Base-by-base conservation (phyloP, 768 basidiomycete genomes). In the Boletus rubescentipes region DNA sequence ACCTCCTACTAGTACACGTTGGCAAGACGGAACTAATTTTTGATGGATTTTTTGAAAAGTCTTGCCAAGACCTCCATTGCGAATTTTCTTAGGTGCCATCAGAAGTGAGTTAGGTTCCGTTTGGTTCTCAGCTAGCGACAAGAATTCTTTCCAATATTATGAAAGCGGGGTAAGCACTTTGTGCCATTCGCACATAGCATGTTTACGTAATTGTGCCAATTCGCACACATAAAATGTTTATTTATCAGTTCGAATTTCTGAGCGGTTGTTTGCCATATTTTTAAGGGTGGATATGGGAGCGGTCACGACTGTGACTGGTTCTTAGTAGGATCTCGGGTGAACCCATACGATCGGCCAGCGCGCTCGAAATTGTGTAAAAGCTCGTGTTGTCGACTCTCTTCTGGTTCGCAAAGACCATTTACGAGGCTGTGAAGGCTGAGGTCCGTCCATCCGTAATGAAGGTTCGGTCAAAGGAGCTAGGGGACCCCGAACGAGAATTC, bases 81-180 rank as follows among this genome's bases (percentile, higher is more conserved):
- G 23, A 49, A 41, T 16, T 26, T 37, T 42, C 49, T n/a, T n/a
- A n/a, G n/a, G n/a, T n/a, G n/a, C n/a, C n/a, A n/a, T n/a, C 34
- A 41, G 30, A 37, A 36, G 49, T 29, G 30, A 38, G 35, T 52
- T 37, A 51, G 51, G n/a, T 45, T 51, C 47, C 49, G 44, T 50
- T 40, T 18, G 37, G 41, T 38, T n/a, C 51, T 21, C 34, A 30
- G 34, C 46, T 34, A 45, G n/a, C n/a, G n/a, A n/a, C n/a, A n/a
- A n/a, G n/a, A n/a, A n/a, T n/a, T n/a, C n/a, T n/a, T 3, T 26
- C 26, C 26, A 26, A 4, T 26, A 26, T 26, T 51, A 63, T 37
- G 61, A 54, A 48, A 67, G 57, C 23, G 62, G 62, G 65, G 62
- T 59, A 65, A 57, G 65, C 46, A 46, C 56, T 35, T 65, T 59